Evolutionary conservation across 2,329 filamentous ascomycete genomes (phyloP), one percentile per base, ranked within the genome.

Genomic region (Fusarium cyanostomum): DNA sequence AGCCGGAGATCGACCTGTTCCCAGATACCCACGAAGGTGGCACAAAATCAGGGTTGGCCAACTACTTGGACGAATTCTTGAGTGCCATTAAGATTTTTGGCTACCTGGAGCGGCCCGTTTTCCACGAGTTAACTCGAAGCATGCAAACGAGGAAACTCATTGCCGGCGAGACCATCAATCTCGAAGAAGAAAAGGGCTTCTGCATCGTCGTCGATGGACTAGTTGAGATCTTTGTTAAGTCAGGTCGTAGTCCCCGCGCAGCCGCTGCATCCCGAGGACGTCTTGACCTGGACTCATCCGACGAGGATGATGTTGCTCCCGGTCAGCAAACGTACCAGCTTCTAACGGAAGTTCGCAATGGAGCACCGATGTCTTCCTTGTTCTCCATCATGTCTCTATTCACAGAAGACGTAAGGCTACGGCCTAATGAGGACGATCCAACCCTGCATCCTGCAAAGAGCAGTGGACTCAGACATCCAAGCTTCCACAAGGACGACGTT

Each of bases 71-170:
- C 77, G 96, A 99, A 75, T 99, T 99, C 70, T 81, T 99, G 18
- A 98, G 94, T 74, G 95, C 96, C 27, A 99, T 99, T 80, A 99
- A 98, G 77, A 95, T 99, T 56, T 99, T 99, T 78, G 95, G 95
- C 8, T 99, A 98, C 73, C 82, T 99, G 38, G 95, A 99, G 75
- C 88, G 95, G 24, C 93, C 95, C 0, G 95, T 99, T 37, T 99
- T 99, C 72, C 96, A 99, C 73, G 95, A 99, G 78, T 85, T 99
- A 69, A 99, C 95, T 0, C 85, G 95, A 58, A 97, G 94, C 57
- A 99, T 99, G 95, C 95, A 99, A 80, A 99, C 96, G 16, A 85
- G 92, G 69, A 97, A 97, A 77, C 83, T 99, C 45, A 96, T 98
- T 71, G 94, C 95, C 6, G 95, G 95, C 27, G 95, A 99, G 77